These are phyloP conservation scores for Dactylellina sp. DNA, from an alignment of 2,329 filamentous ascomycete species.

Conservation along the genomic window DNA sequence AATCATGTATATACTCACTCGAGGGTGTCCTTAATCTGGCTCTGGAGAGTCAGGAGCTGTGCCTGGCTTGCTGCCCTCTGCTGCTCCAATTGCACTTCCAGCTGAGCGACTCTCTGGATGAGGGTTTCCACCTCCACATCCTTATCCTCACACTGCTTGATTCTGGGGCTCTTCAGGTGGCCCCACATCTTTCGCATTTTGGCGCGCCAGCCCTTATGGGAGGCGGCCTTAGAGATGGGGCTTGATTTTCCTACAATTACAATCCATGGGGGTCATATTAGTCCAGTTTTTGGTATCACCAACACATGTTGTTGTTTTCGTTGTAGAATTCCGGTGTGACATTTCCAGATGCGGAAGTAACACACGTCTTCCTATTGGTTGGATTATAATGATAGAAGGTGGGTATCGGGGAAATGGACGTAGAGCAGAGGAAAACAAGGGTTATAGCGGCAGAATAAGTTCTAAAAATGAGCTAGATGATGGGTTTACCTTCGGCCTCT, in stretches of 20 bases:
- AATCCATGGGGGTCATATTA: too few species aligned
- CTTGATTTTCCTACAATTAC: background rate
- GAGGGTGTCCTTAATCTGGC: conserved; percentile 6
- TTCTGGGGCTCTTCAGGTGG: conserved; percentile 25
- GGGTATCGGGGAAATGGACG: conserved; percentile 6
- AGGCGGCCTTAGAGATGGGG: background rate
- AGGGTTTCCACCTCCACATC: conserved; percentile 6
- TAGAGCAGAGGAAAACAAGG: background rate
- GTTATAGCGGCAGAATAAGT: too few species aligned
- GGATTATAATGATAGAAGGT: too few species aligned
- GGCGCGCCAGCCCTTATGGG: conserved; percentile 25
- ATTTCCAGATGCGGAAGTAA: conserved; percentile 35
- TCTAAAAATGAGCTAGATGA: background rate
- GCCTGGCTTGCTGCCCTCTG: conserved; percentile 7
- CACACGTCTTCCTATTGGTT: conserved; percentile 19
- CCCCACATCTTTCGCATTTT: conserved; percentile 24
- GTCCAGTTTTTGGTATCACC: too few species aligned
- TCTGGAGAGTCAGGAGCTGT: conserved; percentile 23
- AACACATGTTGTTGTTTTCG: conserved; percentile 50
- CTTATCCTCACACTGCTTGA: background rate
- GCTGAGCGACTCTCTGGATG: conserved; percentile 12
- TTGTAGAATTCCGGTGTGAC: conserved; percentile 15
- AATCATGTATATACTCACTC: background rate
- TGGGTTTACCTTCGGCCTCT: background rate
- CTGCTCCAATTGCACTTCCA: conserved; percentile 30